Conservation (phyloP, 2,329 filamentous ascomycete species). For the Cercospora berteroae region DNA sequence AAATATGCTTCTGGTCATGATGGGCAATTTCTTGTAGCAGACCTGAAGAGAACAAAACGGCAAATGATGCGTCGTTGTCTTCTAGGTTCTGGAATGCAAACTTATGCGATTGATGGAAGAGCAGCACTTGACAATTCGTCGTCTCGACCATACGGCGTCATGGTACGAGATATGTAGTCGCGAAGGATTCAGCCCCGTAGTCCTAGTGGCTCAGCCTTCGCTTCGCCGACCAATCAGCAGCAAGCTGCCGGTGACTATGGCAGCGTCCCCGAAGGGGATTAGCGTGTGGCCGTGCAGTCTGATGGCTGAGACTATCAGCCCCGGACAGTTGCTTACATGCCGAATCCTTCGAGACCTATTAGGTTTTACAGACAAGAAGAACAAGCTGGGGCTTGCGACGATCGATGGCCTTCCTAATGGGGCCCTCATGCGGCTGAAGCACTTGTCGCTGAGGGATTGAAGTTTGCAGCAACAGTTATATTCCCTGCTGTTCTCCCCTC, state of each 20-base stretch:
- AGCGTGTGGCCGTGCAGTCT: no score
- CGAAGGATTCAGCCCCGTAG: not conserved
- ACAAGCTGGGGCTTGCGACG: not conserved
- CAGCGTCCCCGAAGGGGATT: no score
- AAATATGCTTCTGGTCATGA: constrained; percentile 19
- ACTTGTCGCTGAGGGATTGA: not conserved
- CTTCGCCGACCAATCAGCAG: no score
- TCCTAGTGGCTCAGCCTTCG: no score
- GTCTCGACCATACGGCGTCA: not conserved
- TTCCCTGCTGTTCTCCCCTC: not conserved
- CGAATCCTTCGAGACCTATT: not conserved
- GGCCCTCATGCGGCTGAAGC: not conserved
- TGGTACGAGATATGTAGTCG: not conserved
- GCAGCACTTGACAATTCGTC: not conserved
- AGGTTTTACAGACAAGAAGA: not conserved
- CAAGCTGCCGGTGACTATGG: no score
- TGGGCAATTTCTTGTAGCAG: not conserved
- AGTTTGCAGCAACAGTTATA: not conserved
- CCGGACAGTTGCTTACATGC: not conserved
- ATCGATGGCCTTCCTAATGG: not conserved
- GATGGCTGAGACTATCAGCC: no score
- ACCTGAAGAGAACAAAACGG: not conserved
- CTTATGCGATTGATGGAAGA: not conserved
- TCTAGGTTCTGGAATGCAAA: not conserved
- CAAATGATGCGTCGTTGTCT: not conserved